These are phyloP conservation scores for Plasmopara muralis DNA, from an alignment of 352 stramenopile genomes.

Conservation along the genomic window DNA sequence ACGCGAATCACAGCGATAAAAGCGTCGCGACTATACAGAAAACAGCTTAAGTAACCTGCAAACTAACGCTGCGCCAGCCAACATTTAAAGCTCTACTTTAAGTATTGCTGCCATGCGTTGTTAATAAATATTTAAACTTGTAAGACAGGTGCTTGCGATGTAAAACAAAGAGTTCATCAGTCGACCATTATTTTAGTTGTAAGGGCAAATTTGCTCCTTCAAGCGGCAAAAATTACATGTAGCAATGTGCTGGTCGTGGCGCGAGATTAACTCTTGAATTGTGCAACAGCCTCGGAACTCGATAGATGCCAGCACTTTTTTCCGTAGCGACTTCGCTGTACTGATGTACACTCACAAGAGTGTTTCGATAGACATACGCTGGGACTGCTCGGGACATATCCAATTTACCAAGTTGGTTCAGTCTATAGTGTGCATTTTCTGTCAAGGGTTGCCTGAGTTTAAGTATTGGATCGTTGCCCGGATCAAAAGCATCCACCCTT, in stretches of 20 bases:
- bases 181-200: no score
- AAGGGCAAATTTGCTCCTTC: neutral
- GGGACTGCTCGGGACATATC: constrained; percentile 16
- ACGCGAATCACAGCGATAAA: no score
- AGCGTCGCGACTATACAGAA: no score
- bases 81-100: no score
- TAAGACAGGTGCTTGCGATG: neutral
- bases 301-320: constrained; percentile 15
- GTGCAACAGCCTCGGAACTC: constrained; percentile 19
- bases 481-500: neutral
- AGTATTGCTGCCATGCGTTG: no score
- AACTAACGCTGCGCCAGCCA: no score
- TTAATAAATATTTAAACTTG: no score
- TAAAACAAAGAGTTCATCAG: neutral
- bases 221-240: constrained; percentile 11
- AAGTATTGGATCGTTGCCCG: constrained; percentile 11
- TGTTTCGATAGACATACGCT: constrained; percentile 18
- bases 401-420: constrained; percentile 14
- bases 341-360: constrained; percentile 6
- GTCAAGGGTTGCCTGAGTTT: constrained; percentile 16
- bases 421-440: constrained; percentile 13
- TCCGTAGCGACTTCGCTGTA: constrained; percentile 21
- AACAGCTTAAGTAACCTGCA: no score
- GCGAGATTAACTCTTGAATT: constrained; percentile 22
- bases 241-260: constrained; percentile 8